Evolutionary conservation across 208 protist species (phyloP).

Genomic region (Phytomonas sp.): DNA sequence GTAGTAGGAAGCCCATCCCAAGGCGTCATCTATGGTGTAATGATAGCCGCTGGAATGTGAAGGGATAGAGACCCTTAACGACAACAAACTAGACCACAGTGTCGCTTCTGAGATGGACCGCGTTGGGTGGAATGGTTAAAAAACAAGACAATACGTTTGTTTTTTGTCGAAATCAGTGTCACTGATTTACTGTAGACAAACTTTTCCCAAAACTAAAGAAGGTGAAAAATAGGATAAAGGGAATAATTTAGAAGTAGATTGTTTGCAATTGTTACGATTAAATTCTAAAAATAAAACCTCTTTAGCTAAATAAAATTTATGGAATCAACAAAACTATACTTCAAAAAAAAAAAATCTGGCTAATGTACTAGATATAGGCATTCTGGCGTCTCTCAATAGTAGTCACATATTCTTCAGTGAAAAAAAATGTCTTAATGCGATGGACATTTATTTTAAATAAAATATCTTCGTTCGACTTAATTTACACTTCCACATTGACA

Average conservation of each 20-base stretch:
- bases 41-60: neutral
- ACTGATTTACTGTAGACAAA: neutral
- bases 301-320: neutral
- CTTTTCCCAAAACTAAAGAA: neutral
- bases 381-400: neutral
- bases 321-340: neutral
- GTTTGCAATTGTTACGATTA: neutral
- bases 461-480: no score
- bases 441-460: no score
- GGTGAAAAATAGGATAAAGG: neutral
- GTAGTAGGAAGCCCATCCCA: neutral
- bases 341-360: neutral
- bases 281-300: neutral
- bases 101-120: neutral
- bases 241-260: neutral
- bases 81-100: neutral
- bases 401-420: neutral
- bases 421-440: neutral
- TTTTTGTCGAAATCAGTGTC: neutral
- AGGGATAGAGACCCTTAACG: neutral
- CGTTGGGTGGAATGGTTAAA: neutral
- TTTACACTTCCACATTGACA: neutral
- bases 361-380: neutral
- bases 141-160: neutral
- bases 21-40: neutral